Base-by-base conservation (phyloP, 1,284 basidiomycete species). In the Tilletiopsis washingtonensis region DNA sequence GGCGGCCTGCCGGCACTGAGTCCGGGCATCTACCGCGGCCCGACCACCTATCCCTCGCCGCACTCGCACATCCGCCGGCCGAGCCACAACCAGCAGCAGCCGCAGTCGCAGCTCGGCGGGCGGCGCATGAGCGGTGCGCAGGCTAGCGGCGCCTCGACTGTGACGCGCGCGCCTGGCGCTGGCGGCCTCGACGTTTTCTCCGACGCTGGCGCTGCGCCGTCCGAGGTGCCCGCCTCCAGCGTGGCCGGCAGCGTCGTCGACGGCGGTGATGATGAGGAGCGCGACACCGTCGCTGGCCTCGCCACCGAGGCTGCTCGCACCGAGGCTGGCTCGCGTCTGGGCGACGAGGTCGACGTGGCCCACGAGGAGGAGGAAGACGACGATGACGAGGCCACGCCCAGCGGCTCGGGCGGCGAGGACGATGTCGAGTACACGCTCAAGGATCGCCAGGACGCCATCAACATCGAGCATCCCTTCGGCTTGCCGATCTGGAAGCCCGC, bases 401-500 rank as follows among this genome's bases (percentile, higher is more conserved):
- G 44, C 23, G 54, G 34, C 11, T 34, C 40, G 9, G 40, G 29
- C 14, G 50, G 40, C 27, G 50, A 55, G 2, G 45, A 55, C 19
- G 90, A 96, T 63, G 88, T 87, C 34, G 90, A 78, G 43, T 78
- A 97, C 64, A 98, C 93, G 0, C 77, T 98, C 61, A 91, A 87
- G 75, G 91, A 97, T 65, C 83, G 94, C 25, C 94, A 99, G 74
- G 96, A 94, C 40, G 79, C 79, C 62, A 94, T 98, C 75, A 98
- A 98, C 76, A 91, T 96, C 71, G 90, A 96, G 73, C 94, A 99
- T 75, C 94, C 94, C 5, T 98, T 99, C 75, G 94, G 94, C 79
- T 80, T 99, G 59, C 94, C 90, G 40, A 97, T 99, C 71, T 98
- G 94, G 94, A 99, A 99, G 75, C 94, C 94, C 12, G 94, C 94